phyloP scores from a whole-genome alignment of 441 rosid species.

The Gossypium laxum region DNA sequence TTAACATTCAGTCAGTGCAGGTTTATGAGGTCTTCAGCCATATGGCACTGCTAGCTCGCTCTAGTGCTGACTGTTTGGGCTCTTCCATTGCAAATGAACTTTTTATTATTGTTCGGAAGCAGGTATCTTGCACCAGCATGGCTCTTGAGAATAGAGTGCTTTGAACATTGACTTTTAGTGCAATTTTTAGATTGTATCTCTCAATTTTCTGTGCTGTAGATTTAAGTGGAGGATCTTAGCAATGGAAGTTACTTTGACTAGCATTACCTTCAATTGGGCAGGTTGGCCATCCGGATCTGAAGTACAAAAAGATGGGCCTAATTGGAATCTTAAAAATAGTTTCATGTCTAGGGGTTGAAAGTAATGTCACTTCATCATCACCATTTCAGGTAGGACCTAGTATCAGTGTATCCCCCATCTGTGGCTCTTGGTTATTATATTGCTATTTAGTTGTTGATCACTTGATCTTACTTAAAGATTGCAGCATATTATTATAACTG shows the following conservation, averaged over 20 bases:
- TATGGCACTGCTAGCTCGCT: constrained; percentile 45
- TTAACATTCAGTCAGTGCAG: constrained; percentile 26
- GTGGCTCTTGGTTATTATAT: background rate
- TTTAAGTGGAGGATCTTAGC: constrained; percentile 2
- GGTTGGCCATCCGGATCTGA: constrained; percentile 66
- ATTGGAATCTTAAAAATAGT: constrained; percentile 66
- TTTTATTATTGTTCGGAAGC: constrained; percentile 67
- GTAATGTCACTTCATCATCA: constrained; percentile 23
- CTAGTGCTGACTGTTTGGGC: constrained; percentile 32
- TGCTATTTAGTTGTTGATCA: background rate
- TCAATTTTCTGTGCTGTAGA: background rate
- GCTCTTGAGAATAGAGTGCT: background rate
- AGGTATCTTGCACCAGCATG: constrained; percentile 36
- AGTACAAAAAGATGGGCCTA: constrained; percentile 80
- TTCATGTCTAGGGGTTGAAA: constrained; percentile 50
- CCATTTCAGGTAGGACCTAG: constrained; percentile 29
- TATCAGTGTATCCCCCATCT: background rate
- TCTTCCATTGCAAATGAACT: constrained; percentile 68
- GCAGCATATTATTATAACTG: background rate
- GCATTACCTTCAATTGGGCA: constrained; percentile 21
- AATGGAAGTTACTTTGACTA: constrained; percentile 11
- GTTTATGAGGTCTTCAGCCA: constrained; percentile 73
- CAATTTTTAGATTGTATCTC: background rate
- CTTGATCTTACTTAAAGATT: background rate
- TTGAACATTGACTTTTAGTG: background rate